Percentiles rank a stretch among this genome's conserved stretches.
These are phyloP conservation scores for Scenedesmus sp. DNA, from an alignment of 163 green algal genomes.

Conservation along the genomic window DNA sequence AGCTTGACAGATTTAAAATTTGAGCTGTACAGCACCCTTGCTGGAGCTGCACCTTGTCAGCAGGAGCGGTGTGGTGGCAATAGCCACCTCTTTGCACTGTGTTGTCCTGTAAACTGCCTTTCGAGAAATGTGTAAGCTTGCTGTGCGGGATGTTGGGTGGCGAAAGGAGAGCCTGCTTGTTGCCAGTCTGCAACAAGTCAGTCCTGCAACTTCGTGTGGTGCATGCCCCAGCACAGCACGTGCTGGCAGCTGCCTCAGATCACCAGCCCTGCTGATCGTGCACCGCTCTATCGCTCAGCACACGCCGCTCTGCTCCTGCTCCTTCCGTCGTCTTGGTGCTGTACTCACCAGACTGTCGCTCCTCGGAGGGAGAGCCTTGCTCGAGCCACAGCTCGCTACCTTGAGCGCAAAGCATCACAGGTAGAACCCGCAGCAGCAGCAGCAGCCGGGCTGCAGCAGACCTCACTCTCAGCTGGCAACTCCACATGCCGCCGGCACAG, in stretches of 20 bases:
- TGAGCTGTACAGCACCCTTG: too few species aligned
- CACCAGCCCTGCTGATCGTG: too few species aligned
- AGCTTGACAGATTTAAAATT: background rate
- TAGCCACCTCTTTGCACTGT: too few species aligned
- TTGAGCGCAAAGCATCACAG: constrained; percentile 38
- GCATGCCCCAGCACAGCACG: too few species aligned
- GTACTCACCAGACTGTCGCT: constrained; percentile 6
- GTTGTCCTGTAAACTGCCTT: too few species aligned
- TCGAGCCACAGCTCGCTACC: constrained; percentile 35
- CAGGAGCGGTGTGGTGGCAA: too few species aligned
- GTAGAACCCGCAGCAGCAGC: background rate
- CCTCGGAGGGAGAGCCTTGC: constrained; percentile 43
- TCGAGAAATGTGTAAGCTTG: too few species aligned
- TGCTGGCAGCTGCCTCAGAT: too few species aligned
- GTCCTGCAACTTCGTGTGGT: too few species aligned
- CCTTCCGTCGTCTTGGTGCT: background rate
- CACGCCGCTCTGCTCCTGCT: background rate
- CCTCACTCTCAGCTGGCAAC: background rate
- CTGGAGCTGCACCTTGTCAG: background rate
- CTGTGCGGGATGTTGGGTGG: too few species aligned
- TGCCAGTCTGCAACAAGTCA: too few species aligned
- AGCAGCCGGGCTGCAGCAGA: background rate
- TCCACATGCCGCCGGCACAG: constrained; percentile 22
- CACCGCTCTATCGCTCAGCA: background rate
- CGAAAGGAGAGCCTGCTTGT: too few species aligned